Evolutionary conservation across 495 filamentous ascomycete species (phyloP), one percentile per base, ranked within the genome.

Genomic region (Margaritispora aquatica): DNA sequence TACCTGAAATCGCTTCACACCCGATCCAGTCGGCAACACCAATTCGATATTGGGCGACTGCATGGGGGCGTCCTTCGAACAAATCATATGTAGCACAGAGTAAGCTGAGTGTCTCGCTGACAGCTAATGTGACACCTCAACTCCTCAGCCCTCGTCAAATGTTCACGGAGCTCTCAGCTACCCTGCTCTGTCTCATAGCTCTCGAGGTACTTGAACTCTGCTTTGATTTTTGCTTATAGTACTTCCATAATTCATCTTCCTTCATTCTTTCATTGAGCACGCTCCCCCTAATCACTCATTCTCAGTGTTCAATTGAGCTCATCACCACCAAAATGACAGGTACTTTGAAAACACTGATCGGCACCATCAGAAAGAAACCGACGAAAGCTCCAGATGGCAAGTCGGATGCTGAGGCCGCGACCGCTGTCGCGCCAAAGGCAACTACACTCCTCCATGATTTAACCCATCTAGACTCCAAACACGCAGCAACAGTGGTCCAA

Each of bases 371-470:
- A 57, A 55, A 59, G 27, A 70, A 70, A 55, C 71, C 73, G 1
- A 31, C 69, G 0, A 62, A 46, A 46, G 65, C 70, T 22, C 68
- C 71, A 13, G 73, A 75, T 69, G 67, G 71, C 7, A 68, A 68
- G 51, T 55, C 62, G 5, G 71, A 71, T 31, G 53, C 58, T 2
- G 61, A 71, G 50, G 64, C 66, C 20, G 41, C 27, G 34, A 19
- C 48, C 9, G 48, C 34, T 2, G 31, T 41, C 15, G 56, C 64
- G 47, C 71, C 71, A 50, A 44, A 44, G 38, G 11, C 38, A 9
- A 72, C 71, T 0, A 61, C 62, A 7, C 15, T 73, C 23, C 22
- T 53, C 8, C 65, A 71, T 49, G 73, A 75, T 51, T 53, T 75
- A 22, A 54, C 63, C 19, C 63, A 66, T 56, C 58, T 71, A 1